These are phyloP conservation scores for Flueggea neowawraea DNA, from an alignment of 441 rosid genomes.

Conservation along the genomic window DNA sequence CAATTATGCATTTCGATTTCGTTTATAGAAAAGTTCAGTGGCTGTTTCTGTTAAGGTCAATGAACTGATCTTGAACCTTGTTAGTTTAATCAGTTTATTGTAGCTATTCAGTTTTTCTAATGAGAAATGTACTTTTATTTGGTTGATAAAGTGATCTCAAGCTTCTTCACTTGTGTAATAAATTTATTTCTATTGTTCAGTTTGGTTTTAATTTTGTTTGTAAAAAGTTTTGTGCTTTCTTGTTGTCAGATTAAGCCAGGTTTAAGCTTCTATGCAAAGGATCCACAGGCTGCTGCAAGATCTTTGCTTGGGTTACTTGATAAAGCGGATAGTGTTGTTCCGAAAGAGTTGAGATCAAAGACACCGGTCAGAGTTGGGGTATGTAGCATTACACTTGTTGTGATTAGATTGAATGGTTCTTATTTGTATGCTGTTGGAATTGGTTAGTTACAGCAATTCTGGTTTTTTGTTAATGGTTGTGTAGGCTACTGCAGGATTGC, in stretches of 20 bases:
- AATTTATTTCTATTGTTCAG: background rate
- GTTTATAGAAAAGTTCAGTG: no score
- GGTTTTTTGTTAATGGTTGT: constrained; percentile 10
- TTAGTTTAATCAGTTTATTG: no score
- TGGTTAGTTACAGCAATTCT: background rate
- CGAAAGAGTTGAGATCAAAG: constrained; percentile 57
- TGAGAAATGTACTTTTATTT: no score
- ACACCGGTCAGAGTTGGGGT: constrained; percentile 99
- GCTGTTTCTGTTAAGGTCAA: no score
- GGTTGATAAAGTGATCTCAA: no score
- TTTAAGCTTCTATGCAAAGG: constrained; percentile 72
- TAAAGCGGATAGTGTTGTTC: constrained; percentile 80
- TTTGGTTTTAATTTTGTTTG: constrained; percentile 6
- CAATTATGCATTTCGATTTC: no score
- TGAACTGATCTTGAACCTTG: no score
- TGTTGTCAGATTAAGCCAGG: constrained; percentile 69
- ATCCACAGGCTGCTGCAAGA: constrained; percentile 67
- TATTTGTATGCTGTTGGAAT: no score
- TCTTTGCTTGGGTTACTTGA: constrained; percentile 70
- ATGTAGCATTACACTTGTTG: constrained; percentile 11
- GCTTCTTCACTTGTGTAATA: background rate
- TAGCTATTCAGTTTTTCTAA: no score
- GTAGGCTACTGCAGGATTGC: constrained; percentile 97
- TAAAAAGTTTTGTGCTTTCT: background rate
- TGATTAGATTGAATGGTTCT: no score